A percentile compares a stretch with the other conserved stretches of the same genome.
Evolutionary conservation across 1,284 basidiomycete species (phyloP).

Genomic region (Psilocybe mexicana): DNA sequence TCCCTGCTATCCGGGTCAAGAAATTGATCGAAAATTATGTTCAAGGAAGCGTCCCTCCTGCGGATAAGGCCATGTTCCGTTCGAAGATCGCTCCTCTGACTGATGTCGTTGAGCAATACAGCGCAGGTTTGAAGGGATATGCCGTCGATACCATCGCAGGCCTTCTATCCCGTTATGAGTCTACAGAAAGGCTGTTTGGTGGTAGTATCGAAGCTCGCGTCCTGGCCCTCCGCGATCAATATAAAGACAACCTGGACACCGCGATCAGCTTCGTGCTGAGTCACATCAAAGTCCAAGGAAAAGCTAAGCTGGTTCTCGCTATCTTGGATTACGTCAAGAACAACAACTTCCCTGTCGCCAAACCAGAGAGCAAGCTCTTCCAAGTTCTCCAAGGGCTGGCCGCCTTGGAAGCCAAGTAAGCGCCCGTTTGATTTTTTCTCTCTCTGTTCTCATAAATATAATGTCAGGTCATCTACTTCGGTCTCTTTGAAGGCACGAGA

Average conservation of each 20-base stretch:
- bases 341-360: slow-evolving; percentile 71
- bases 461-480: slow-evolving; percentile 75
- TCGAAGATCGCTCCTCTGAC: slow-evolving; percentile 73
- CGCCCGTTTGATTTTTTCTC: neutral
- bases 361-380: slow-evolving; percentile 68
- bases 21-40: slow-evolving; percentile 86
- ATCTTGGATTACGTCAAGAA: slow-evolving; percentile 89
- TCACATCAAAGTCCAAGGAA: slow-evolving; percentile 94
- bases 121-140: slow-evolving; percentile 84
- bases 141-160: slow-evolving; percentile 77
- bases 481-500: slow-evolving; percentile 97
- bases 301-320: slow-evolving; percentile 85
- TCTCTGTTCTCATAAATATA: slow-evolving; percentile 5
- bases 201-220: slow-evolving; percentile 93
- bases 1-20: slow-evolving; percentile 83
- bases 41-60: slow-evolving; percentile 77
- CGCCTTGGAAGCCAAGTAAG: slow-evolving; percentile 82
- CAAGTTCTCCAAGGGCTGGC: slow-evolving; percentile 81
- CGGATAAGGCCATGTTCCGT: slow-evolving; percentile 79
- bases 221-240: slow-evolving; percentile 85
- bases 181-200: slow-evolving; percentile 91
- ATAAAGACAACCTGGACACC: slow-evolving; percentile 91
- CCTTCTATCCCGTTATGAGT: slow-evolving; percentile 75
- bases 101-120: slow-evolving; percentile 82
- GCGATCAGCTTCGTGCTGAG: slow-evolving; percentile 89